Base-by-base conservation (phyloP, 805 yeast species). In the Candida takata region DNA sequence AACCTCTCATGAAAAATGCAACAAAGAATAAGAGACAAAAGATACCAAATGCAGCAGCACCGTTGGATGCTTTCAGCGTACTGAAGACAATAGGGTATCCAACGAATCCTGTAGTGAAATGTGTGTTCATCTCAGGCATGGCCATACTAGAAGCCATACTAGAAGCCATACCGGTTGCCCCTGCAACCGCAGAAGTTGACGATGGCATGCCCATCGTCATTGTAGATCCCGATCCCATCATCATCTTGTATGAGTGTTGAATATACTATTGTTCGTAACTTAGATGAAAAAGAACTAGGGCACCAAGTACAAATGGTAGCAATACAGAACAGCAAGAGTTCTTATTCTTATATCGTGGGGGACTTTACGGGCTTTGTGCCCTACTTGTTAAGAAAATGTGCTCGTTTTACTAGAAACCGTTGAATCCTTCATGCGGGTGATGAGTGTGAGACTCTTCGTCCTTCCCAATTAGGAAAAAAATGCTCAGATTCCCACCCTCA, bases 31-130 rank as follows among this genome's bases (percentile, higher is more conserved):
- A 52, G 11, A 78, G 60, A 24, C 76, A 60, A 50, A 82, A 83
- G 12, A 83, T 80, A 17, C 90, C 94, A 55, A 83, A 83, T 0
- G 84, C 87, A 35, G 70, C 69, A 8, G 69, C 86, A 18, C 71
- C 71, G 28, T 59, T 62, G 3, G 61, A 45, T 3, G 90, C 90
- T 10, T 51, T 49, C 31, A 83, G 57, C 0, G 61, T 58, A 39
- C 65, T 58, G 60, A 83, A 83, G 5, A 83, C 49, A 0, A 83
- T 85, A 0, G 90, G 86, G 43, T 75, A 74, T 27, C 65, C 57
- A 3, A 55, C 43, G 56, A 64, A 82, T 3, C 57, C 49, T 0
- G 73, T 58, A 2, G 81, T 74, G 48, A 83, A 58, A 47, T 64
- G 72, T 60, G 65, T 70, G 54, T 72, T 74, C 88, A 81, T 81